Evolutionary conservation across 192 early-diverging fungal genomes (phyloP), one percentile per base, ranked within the genome.

Genomic region (Oehlia diaphana): DNA sequence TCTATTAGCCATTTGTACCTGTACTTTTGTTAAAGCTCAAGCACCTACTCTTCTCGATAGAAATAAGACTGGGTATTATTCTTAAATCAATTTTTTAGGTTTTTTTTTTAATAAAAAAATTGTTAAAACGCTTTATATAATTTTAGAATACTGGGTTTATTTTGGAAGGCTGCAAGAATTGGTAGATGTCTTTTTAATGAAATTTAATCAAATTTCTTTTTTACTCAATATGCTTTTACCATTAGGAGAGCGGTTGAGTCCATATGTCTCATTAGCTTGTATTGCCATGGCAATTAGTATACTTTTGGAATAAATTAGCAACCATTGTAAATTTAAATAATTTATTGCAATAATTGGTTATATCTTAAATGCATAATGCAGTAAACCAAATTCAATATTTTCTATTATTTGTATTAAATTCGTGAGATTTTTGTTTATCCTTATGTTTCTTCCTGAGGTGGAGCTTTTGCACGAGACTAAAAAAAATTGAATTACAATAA

Each of bases 141-240:
- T 16, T 74, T 37, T 83, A 91, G 92, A 23, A 76, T 97, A 33
- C 81, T 94, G 37, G 96, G 97, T 21, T 83, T 98, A 66, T 93
- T 99, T 79, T 99, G 96, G 96, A 99, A 99, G 83, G 89, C 91
- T 21, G 96, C 96, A 35, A 89, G 96, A 80, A 95, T 99, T 83
- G 94, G 93, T 93, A 90, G 61, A 9, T n/a, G 2, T 31, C 6
- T 4, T 50, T 78, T 23, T 3, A 35, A 23, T 63, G 2, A 9
- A 33, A 42, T n/a, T 9, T 35, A 37, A n/a, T n/a, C 14, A 50
- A 31, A 16, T 39, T 6, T 53, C 31, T 16, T 79, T 8, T 71
- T 42, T 47, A 66, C 2, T 58, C 4, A 19, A 58, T 14, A 58
- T 58, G 19, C 74, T 14, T 68, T 37, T 53, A 13, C 19, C 42